These are phyloP conservation scores for Bretziella fagacearum DNA, from an alignment of 2,329 filamentous ascomycete species.

Conservation along the genomic window DNA sequence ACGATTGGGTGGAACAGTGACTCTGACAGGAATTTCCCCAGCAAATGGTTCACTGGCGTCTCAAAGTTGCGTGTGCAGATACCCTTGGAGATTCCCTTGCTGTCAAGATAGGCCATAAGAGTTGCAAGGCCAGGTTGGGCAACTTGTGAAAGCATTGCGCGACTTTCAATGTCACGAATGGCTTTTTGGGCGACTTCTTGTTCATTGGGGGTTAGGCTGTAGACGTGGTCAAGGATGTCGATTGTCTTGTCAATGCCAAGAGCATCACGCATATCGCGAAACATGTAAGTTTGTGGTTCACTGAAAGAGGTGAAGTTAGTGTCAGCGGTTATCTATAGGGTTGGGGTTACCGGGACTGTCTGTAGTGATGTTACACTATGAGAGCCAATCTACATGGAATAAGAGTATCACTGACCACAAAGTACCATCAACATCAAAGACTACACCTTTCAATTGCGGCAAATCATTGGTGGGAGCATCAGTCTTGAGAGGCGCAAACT, in stretches of 20 bases:
- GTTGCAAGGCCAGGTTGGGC: slow-evolving; percentile 63
- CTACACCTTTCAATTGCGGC: slow-evolving; percentile 38
- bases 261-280: slow-evolving; percentile 62
- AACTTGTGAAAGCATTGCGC: slow-evolving; percentile 61
- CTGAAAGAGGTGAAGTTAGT: slow-evolving; percentile 27
- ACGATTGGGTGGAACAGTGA: slow-evolving; percentile 61
- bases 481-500: slow-evolving; percentile 38
- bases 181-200: slow-evolving; percentile 51
- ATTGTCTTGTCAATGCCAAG: slow-evolving; percentile 53
- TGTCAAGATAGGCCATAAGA: slow-evolving; percentile 71
- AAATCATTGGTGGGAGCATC: slow-evolving; percentile 21
- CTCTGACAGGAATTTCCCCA: slow-evolving; percentile 54
- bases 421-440: slow-evolving; percentile 94
- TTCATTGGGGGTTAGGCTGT: slow-evolving; percentile 44
- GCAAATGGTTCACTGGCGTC: slow-evolving; percentile 54
- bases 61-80: slow-evolving; percentile 95
- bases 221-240: slow-evolving; percentile 85
- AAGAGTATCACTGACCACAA: slow-evolving; percentile 49
- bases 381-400: not conserved
- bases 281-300: slow-evolving; percentile 91
- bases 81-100: slow-evolving; percentile 49
- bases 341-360: not conserved
- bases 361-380: not conserved
- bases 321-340: not conserved
- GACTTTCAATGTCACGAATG: slow-evolving; percentile 63